Evolutionary conservation across 257 asterid species (phyloP), one percentile per base, ranked within the genome.

Genomic region (Solanum stenotomum): DNA sequence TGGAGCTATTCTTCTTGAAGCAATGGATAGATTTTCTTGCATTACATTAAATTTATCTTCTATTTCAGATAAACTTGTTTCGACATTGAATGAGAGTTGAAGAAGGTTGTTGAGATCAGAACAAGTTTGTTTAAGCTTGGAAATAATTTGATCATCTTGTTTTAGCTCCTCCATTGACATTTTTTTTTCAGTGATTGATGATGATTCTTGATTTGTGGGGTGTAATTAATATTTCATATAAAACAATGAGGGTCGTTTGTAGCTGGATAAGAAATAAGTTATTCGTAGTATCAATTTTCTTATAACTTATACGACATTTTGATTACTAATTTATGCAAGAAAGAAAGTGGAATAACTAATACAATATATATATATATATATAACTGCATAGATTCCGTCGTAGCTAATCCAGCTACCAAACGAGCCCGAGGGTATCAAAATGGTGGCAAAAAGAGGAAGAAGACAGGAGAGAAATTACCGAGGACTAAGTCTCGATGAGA

Each of bases 1-100:
- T 3, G 98, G 98, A 18, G 93, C 98, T 34, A 94, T 86, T 85
- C 91, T 92, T 87, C 83, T 91, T 16, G 98, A 94, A 2, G 95
- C 91, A 83, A 88, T 27, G 61, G 52, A 88, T 29, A 95, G 76
- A 88, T 76, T 90, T 85, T 91, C 91, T 82, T 88, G 92, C 31
- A 94, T 91, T 33, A 85, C 8, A 3, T 85, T 88, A 23, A 94
- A 90, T 0, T 85, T 93, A 4, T 89, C 67, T 12, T 93, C 95
- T 38, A 93, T 88, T 14, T 90, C 88, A 67, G 91, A 87, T 85
- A 93, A 93, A 44, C 67, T 86, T 52, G 89, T 76, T 14, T 92
- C 96, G 20, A 94, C 87, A 16, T 16, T 63, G 49, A 40, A 31
- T 4, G 96, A 93, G 40, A 93, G 59, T 76, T 91, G 89, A 71